These are phyloP conservation scores for Cystobasidium ongulense DNA, from an alignment of 768 basidiomycete genomes.

Conservation along the genomic window DNA sequence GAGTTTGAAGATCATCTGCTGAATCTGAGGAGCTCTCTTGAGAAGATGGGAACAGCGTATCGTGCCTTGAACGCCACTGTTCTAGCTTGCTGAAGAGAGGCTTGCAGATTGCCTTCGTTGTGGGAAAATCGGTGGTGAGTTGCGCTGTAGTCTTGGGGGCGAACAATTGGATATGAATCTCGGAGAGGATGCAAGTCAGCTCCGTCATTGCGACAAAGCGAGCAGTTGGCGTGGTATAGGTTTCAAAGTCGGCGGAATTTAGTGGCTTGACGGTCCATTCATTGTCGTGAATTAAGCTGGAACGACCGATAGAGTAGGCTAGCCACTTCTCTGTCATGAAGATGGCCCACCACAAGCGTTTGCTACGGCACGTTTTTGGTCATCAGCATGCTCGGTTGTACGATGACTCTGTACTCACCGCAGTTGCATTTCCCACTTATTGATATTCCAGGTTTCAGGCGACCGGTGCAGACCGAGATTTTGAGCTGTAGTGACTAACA, in stretches of 20 bases:
- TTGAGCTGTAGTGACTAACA: constrained; percentile 4
- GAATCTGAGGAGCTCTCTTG: neutral
- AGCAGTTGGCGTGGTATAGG: neutral
- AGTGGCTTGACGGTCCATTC: constrained; percentile 15
- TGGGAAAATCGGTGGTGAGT: neutral
- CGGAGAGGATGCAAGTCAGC: constrained; percentile 14
- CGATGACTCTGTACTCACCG: neutral
- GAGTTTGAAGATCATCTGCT: neutral
- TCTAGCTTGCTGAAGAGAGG: constrained; percentile 1
- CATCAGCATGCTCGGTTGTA: too few relatives aligned
- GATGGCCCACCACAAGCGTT: constrained; percentile 24
- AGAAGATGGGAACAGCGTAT: neutral
- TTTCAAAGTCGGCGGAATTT: neutral
- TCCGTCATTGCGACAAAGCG: neutral
- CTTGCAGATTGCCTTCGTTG: neutral
- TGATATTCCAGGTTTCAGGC: constrained; percentile 10
- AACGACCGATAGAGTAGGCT: constrained; percentile 16
- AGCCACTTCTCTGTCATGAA: constrained; percentile 14
- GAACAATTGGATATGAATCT: neutral
- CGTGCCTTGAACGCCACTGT: neutral
- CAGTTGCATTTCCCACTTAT: constrained; percentile 14
- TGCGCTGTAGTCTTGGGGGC: neutral
- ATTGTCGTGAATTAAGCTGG: constrained; percentile 8
- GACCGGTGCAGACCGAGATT: constrained; percentile 20
- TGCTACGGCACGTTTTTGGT: too few relatives aligned